Percentiles rank a stretch among this genome's conserved stretches.
phyloP scores from a whole-genome alignment of 257 asterid genomes.

The Cordia subcordata region DNA sequence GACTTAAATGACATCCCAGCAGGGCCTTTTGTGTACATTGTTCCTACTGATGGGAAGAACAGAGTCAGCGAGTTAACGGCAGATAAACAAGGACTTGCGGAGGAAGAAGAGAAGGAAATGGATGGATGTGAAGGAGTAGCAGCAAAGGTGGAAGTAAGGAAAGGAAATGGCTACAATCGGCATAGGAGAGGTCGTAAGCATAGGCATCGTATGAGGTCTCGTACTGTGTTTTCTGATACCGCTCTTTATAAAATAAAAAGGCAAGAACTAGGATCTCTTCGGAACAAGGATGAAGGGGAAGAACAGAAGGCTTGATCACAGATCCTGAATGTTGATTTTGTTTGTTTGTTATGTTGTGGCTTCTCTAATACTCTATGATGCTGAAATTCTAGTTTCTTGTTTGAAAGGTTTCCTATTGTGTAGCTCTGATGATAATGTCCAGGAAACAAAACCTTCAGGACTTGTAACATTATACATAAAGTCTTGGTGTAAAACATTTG shows the following conservation, averaged over 20 bases:
- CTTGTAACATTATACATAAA: too few species aligned
- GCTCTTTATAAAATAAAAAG: slow-evolving; percentile 26
- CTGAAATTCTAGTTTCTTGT: too few species aligned
- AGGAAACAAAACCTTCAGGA: too few species aligned
- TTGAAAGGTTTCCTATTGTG: too few species aligned
- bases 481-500: too few species aligned
- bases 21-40: slow-evolving; percentile 52
- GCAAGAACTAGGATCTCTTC: slow-evolving; percentile 23
- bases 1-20: slow-evolving; percentile 37
- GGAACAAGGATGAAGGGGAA: slow-evolving; percentile 11
- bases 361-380: not conserved
- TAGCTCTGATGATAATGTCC: too few species aligned
- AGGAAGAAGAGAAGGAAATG: slow-evolving; percentile 17
- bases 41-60: slow-evolving; percentile 25
- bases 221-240: slow-evolving; percentile 45
- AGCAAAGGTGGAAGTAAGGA: slow-evolving; percentile 7
- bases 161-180: slow-evolving; percentile 8
- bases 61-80: slow-evolving; percentile 2
- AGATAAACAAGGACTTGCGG: slow-evolving; percentile 1
- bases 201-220: slow-evolving; percentile 35
- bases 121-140: slow-evolving; percentile 6
- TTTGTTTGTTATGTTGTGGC: not conserved
- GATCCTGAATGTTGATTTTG: not conserved
- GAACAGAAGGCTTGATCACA: not conserved
- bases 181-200: slow-evolving; percentile 39